Evolutionary conservation across 768 basidiomycete species (phyloP).

Genomic region (Agrocybe praecox): DNA sequence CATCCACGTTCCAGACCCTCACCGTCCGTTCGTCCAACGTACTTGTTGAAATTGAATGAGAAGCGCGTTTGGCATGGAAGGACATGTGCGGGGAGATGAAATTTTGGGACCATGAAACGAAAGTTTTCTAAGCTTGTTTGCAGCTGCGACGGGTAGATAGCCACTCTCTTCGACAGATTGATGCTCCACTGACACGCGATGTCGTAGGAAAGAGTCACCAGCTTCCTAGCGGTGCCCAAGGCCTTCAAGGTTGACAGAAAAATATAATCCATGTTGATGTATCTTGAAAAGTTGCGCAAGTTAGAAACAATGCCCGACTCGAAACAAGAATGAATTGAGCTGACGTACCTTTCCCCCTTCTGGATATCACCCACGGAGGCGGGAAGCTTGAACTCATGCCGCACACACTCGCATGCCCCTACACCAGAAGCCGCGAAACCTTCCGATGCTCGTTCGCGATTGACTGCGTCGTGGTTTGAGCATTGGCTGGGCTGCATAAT

Average conservation of each 20-base stretch:
- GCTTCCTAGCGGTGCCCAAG: neutral
- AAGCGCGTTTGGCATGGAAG: neutral
- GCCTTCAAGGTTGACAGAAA: neutral
- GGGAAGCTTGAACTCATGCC: constrained; percentile 15
- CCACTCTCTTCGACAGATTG: neutral
- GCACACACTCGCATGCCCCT: constrained; percentile 12
- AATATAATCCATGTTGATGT: neutral
- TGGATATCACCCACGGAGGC: constrained; percentile 23
- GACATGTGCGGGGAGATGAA: neutral
- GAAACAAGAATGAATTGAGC: too few species aligned
- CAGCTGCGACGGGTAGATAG: neutral
- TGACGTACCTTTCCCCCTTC: constrained; percentile 21
- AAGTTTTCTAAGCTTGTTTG: neutral
- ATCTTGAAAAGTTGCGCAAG: neutral
- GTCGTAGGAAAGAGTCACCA: neutral
- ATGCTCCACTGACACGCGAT: neutral
- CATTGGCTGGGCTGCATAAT: neutral
- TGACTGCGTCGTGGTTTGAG: neutral
- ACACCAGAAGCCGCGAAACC: constrained; percentile 12
- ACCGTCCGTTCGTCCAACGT: neutral
- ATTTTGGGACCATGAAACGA: neutral
- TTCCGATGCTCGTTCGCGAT: neutral
- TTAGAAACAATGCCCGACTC: too few species aligned
- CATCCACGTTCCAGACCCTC: neutral
- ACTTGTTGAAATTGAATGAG: neutral